Evolutionary conservation across 176 grass and related monocot genomes (phyloP).

Genomic region (Oryza glaberrima): DNA sequence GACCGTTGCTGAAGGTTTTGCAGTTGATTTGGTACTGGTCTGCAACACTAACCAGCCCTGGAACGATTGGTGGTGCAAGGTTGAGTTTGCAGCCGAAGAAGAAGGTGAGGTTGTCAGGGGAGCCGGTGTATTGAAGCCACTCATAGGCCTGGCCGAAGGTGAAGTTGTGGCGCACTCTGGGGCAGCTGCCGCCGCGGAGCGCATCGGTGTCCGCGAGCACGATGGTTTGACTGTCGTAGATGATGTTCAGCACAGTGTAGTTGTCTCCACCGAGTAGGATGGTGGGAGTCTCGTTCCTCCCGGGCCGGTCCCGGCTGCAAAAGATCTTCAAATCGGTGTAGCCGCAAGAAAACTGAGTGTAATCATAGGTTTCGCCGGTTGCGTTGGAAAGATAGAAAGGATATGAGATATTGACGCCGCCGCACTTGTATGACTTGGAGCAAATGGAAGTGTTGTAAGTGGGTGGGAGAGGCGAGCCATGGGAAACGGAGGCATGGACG

Average conservation of each 20-base stretch:
- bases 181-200: not conserved
- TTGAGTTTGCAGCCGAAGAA: conserved; percentile 20
- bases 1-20: fast-evolving
- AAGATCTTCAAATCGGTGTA: conserved; percentile 42
- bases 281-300: no score
- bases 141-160: fast-evolving
- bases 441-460: not conserved
- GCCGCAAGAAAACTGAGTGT: conserved; percentile 31
- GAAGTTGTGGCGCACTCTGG: not conserved
- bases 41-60: fast-evolving
- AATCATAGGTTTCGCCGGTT: not conserved
- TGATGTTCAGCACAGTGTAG: conserved; percentile 19
- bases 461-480: not conserved
- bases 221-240: not conserved
- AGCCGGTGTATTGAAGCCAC: not conserved
- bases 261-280: not conserved
- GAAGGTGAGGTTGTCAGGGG: not conserved
- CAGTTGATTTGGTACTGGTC: not conserved
- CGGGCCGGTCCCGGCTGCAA: not conserved
- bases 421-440: not conserved
- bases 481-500: not conserved
- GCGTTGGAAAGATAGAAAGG: not conserved
- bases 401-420: not conserved
- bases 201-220: not conserved
- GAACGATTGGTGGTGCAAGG: fast-evolving